These are phyloP conservation scores for Geotrichum fermentans DNA, from an alignment of 1,139 yeast species.

Conservation along the genomic window DNA sequence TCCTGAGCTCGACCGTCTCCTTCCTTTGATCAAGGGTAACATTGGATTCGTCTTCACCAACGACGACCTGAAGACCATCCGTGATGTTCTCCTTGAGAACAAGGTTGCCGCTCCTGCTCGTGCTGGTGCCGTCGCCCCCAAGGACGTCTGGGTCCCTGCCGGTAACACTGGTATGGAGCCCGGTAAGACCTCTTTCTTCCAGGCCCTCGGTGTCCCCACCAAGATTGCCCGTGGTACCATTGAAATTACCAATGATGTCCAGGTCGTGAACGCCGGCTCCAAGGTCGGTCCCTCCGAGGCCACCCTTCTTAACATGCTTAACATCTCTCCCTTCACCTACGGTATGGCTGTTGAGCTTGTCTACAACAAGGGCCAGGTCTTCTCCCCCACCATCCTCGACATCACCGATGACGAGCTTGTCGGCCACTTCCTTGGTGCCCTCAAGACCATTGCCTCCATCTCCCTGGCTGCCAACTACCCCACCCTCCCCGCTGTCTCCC, in stretches of 20 bases:
- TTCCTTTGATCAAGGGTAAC: constrained; percentile 95
- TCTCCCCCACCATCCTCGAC: constrained; percentile 95
- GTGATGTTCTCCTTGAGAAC: constrained; percentile 82
- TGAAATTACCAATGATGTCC: constrained; percentile 96
- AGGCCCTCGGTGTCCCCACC: constrained; percentile 99
- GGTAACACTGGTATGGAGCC: constrained; percentile 99
- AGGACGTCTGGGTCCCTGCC: constrained; percentile 95
- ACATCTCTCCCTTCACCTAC: constrained; percentile 99
- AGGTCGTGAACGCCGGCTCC: constrained; percentile 79
- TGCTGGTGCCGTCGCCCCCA: constrained; percentile 99
- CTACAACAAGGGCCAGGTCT: constrained; percentile 97
- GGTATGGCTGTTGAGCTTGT: constrained; percentile 97
- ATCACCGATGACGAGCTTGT: constrained; percentile 97
- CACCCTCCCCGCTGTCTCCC: constrained; percentile 98
- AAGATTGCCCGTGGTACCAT: constrained; percentile 99
- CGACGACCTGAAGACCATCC: constrained; percentile 83
- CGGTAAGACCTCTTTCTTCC: constrained; percentile 99
- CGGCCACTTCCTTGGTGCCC: constrained; percentile 86
- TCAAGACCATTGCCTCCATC: constrained; percentile 89
- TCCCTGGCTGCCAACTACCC: constrained; percentile 99
- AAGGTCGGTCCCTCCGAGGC: constrained; percentile 99
- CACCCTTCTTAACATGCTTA: constrained; percentile 95
- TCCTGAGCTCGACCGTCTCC: constrained; percentile 92
- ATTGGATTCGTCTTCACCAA: constrained; percentile 99
- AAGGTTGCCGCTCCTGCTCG: constrained; percentile 99